Evolutionary conservation across 805 yeast genomes (phyloP).

Genomic region (Myxozyma neglecta): DNA sequence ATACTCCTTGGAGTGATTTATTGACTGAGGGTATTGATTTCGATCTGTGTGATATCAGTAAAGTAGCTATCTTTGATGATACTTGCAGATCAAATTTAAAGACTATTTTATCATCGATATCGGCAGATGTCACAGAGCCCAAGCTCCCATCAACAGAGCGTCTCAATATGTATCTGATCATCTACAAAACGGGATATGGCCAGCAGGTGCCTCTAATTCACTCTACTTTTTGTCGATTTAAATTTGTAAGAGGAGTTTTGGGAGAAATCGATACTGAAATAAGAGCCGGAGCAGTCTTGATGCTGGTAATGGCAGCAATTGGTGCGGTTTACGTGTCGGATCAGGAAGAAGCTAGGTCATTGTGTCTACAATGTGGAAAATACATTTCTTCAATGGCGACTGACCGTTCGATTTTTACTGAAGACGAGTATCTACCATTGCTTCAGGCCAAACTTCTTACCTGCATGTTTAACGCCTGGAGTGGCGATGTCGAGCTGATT

Average conservation of each 20-base stretch:
- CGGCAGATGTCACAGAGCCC: background rate
- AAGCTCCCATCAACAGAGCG: constrained; percentile 7
- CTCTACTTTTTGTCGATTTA: constrained; percentile 11
- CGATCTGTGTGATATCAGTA: constrained; percentile 11
- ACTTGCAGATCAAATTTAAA: constrained; percentile 1
- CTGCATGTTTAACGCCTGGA: constrained; percentile 16
- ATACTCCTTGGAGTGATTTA: constrained; percentile 10
- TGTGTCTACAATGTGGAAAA: background rate
- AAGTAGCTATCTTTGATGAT: constrained; percentile 12
- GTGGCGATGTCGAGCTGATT: constrained; percentile 10
- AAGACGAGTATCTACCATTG: constrained; percentile 8
- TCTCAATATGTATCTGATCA: background rate
- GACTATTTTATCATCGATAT: background rate
- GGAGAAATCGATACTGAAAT: background rate
- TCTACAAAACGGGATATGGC: constrained; percentile 11
- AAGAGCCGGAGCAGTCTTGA: constrained; percentile 1
- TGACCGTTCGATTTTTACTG: constrained; percentile 1
- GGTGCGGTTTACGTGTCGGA: constrained; percentile 4
- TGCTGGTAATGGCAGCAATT: constrained; percentile 9
- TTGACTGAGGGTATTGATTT: constrained; percentile 16
- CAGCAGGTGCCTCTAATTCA: constrained; percentile 14
- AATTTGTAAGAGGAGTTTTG: constrained; percentile 6
- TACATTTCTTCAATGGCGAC: background rate
- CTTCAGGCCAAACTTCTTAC: constrained; percentile 15
- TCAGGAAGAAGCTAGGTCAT: background rate